A percentile compares a stretch with the other conserved stretches of the same genome.
phyloP scores from a whole-genome alignment of 768 basidiomycete genomes.

The Hericium rajendrae region DNA sequence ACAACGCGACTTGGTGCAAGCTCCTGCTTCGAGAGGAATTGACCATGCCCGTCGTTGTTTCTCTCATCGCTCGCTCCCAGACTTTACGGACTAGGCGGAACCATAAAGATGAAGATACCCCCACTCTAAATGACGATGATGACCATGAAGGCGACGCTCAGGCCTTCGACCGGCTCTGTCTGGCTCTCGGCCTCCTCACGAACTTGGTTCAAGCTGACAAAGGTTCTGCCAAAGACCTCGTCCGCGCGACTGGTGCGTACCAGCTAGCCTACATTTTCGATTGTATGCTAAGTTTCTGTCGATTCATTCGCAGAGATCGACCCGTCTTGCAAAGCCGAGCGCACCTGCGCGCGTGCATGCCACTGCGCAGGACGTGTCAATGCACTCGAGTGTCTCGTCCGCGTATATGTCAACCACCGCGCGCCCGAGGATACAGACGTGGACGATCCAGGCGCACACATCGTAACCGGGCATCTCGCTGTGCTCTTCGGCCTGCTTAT shows the following conservation, averaged over 20 bases:
- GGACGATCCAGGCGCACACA: slow-evolving; percentile 23
- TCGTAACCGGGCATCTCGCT: slow-evolving; percentile 66
- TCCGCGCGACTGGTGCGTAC: slow-evolving; percentile 42
- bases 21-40: slow-evolving; percentile 38
- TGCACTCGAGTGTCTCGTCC: slow-evolving; percentile 41
- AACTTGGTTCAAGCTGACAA: slow-evolving; percentile 61
- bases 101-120: slow-evolving; percentile 10
- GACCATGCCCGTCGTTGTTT: slow-evolving; percentile 37
- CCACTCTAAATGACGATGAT: slow-evolving; percentile 6
- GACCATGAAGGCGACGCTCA: slow-evolving; percentile 25
- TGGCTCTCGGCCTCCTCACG: slow-evolving; percentile 65
- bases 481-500: slow-evolving; percentile 56
- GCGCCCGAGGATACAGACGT: slow-evolving; percentile 18
- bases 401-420: slow-evolving; percentile 36
- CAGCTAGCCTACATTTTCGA: neutral
- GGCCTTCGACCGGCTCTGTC: slow-evolving; percentile 62
- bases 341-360: slow-evolving; percentile 43
- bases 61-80: slow-evolving; percentile 36
- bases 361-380: slow-evolving; percentile 36
- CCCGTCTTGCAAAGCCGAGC: slow-evolving; percentile 40
- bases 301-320: slow-evolving; percentile 33
- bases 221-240: slow-evolving; percentile 35
- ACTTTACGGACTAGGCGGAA: slow-evolving; percentile 3
- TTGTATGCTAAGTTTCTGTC: neutral
- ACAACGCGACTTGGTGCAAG: slow-evolving; percentile 44